Percentiles rank a stretch among this genome's conserved stretches.
These are phyloP conservation scores for Emmonsia crescens DNA, from an alignment of 2,329 filamentous ascomycete species.

Conservation along the genomic window DNA sequence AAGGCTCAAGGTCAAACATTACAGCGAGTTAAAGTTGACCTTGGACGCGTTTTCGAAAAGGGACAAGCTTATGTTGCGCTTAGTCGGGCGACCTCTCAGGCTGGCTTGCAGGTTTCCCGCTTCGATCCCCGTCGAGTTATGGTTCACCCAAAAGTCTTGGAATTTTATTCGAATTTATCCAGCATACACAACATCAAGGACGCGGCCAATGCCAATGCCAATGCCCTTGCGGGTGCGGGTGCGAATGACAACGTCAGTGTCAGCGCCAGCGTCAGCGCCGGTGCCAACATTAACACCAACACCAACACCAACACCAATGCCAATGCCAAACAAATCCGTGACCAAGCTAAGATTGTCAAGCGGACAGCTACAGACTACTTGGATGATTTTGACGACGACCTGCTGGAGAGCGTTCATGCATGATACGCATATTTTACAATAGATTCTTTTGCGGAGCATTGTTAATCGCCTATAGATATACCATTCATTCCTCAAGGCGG, in stretches of 20 bases:
- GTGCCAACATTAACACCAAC: not conserved
- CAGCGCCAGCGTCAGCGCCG: not conserved
- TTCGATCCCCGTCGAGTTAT: constrained; percentile 89
- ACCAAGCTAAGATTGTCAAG: not conserved
- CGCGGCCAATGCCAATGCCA: not conserved
- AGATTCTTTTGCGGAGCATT: not conserved
- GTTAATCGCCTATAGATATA: not conserved
- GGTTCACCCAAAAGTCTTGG: constrained; percentile 76
- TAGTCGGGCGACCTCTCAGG: constrained; percentile 79
- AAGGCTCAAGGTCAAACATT: constrained; percentile 95
- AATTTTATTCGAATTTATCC: constrained; percentile 75
- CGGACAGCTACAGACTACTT: not conserved
- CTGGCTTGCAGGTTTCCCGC: constrained; percentile 73
- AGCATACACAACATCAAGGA: constrained; percentile 49
- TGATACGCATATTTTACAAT: not conserved
- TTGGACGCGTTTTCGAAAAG: constrained; percentile 89
- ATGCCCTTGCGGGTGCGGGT: not conserved
- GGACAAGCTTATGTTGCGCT: constrained; percentile 96
- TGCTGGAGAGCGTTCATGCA: not conserved
- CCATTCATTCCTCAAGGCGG: not conserved
- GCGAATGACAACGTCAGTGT: not conserved
- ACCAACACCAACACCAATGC: not conserved
- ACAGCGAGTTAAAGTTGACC: constrained; percentile 85
- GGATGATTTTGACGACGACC: not conserved
- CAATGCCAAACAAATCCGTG: not conserved